Evolutionary conservation across 176 grass and related monocot species (phyloP).

Genomic region (Zoysia japonica): DNA sequence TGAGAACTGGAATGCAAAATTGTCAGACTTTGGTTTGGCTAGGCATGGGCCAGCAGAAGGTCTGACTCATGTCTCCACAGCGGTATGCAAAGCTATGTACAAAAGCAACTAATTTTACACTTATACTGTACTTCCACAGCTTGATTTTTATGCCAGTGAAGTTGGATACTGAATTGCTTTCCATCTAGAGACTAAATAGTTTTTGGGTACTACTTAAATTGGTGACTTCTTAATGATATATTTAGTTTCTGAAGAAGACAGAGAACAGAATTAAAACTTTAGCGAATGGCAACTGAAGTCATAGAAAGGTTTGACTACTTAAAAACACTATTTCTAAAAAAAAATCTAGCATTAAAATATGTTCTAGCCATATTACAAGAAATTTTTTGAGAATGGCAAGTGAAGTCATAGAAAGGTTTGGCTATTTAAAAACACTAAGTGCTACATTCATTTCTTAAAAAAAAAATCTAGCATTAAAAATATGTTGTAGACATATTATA

Average conservation of each 20-base stretch:
- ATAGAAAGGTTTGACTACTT: background rate
- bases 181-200: background rate
- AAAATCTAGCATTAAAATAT: too few species aligned
- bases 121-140: slow-evolving; percentile 5
- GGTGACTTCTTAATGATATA: slow-evolving; percentile 7
- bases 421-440: background rate
- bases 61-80: slow-evolving; percentile 88
- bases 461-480: background rate
- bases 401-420: background rate
- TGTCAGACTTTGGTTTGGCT: slow-evolving; percentile 95
- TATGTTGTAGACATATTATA: background rate
- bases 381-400: background rate
- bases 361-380: too few species aligned
- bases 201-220: background rate
- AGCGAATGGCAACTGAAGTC: slow-evolving; percentile 2
- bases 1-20: slow-evolving; percentile 88
- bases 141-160: background rate
- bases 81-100: slow-evolving; percentile 45
- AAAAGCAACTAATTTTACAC: background rate
- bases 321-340: too few species aligned
- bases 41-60: slow-evolving; percentile 90
- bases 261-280: background rate
- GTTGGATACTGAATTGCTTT: slow-evolving; percentile 6
- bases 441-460: background rate
- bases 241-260: slow-evolving; percentile 24